A percentile compares a stretch with the other conserved stretches of the same genome.
Evolutionary conservation across 306 rosid species (phyloP).

Genomic region (Leucaena leucocephala): DNA sequence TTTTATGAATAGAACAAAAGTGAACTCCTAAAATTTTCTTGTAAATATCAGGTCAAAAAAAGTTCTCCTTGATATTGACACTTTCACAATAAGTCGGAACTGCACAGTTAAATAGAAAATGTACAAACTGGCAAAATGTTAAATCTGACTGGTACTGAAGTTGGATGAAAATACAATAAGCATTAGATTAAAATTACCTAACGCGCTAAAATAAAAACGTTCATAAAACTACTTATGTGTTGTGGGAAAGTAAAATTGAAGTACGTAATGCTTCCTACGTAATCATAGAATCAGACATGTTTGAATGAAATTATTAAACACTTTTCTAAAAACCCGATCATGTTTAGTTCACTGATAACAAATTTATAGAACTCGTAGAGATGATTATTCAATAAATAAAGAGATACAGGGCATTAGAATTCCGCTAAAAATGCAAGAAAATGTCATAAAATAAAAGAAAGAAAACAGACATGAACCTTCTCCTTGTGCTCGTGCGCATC

Average conservation of each 20-base stretch:
- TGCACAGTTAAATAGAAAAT: neutral
- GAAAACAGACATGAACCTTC: neutral
- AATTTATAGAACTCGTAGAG: neutral
- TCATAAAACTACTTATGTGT: neutral
- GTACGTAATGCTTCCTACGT: neutral
- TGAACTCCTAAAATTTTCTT: no score
- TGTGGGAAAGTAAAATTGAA: neutral
- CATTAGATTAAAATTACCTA: neutral
- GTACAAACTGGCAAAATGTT: neutral
- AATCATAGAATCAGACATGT: neutral
- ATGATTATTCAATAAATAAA: neutral
- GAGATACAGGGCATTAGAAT: neutral
- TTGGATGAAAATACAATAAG: neutral
- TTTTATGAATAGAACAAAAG: no score
- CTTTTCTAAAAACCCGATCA: no score
- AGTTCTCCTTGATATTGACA: no score
- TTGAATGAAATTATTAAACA: neutral
- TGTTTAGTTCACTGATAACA: neutral
- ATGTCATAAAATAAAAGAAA: neutral
- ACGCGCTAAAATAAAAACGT: neutral
- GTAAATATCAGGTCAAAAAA: no score
- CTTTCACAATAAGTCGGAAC: neutral
- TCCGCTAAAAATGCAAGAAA: neutral
- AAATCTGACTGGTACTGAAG: neutral
- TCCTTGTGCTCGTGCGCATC: neutral